Evolutionary conservation across 2,329 filamentous ascomycete genomes (phyloP), one percentile per base, ranked within the genome.

Genomic region (Exophiala calicioides): DNA sequence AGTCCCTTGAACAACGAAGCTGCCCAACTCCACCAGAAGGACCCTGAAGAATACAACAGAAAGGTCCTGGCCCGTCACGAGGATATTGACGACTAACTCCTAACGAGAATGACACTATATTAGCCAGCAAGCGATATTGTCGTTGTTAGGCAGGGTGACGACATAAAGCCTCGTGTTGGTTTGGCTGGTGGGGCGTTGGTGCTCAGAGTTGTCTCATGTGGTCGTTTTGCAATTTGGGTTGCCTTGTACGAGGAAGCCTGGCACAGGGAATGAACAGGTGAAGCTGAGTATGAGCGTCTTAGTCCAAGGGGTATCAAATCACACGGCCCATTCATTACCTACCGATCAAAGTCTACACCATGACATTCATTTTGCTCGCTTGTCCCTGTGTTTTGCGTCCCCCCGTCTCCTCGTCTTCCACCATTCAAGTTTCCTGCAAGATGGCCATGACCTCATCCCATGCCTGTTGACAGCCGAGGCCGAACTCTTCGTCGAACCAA

Each of bases 1-100:
- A 95, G 89, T 57, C 93, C 93, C 2, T 76, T 98, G 55, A 98
- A 98, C 62, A 94, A 90, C 50, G 90, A 98, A 69, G 93, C 93
- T 21, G 93, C 94, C 12, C 88, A 95, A 67, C 78, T 98, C 31
- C 98, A 93, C 90, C 91, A 96, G 67, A 89, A 84, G 59, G 82
- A 97, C 66, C 76, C 83, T 27, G 83, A 81, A 34, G 88, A 95
- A 67, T 97, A 93, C 78, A 89, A 95, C 79, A 81, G 81, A 46
- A 74, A 81, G 54, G 80, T 85, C n/a, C 69, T 83, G 41, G 79
- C 79, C 4, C 72, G 82, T 50, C 81, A 85, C 64, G 75, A 78
- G 53, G 79, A 81, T 52, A 68, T 80, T 23, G 72, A 76, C 31
- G 74, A 76, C 24, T 60, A 33, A 49, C 12, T n/a, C 10, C 3